Conservation (phyloP, 352 stramenopile species). For the Phytopythium kandeliae region DNA sequence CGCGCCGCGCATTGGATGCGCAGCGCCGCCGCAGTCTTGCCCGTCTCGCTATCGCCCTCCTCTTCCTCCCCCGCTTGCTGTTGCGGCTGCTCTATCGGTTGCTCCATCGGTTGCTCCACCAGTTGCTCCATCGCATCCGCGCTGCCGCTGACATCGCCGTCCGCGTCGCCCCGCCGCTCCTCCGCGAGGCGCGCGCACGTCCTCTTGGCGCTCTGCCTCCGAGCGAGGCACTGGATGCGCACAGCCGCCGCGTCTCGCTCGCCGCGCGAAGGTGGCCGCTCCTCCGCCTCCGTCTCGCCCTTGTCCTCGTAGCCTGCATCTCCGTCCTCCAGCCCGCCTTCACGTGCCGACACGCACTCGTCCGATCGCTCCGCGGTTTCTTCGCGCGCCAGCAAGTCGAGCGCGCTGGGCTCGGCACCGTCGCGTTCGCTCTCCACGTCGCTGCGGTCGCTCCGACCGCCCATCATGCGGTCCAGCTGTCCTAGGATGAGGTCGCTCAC, state of each 20-base stretch:
- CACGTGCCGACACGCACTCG: too few relatives aligned
- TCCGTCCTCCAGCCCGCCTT: not conserved
- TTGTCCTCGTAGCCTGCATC: slow-evolving; percentile 1
- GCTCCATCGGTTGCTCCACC: too few relatives aligned
- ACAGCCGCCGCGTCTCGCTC: slow-evolving; percentile 13
- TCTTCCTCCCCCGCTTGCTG: not conserved
- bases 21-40: slow-evolving; percentile 21
- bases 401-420: not conserved
- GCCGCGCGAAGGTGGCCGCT: too few relatives aligned
- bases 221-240: slow-evolving; percentile 32
- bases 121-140: not conserved
- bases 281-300: too few relatives aligned
- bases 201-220: slow-evolving; percentile 22
- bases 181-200: slow-evolving; percentile 7
- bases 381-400: slow-evolving; percentile 1
- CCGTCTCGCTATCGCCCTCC: not conserved
- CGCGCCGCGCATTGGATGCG: slow-evolving; percentile 55
- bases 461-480: slow-evolving; percentile 56
- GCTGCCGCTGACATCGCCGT: not conserved
- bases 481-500: slow-evolving; percentile 60
- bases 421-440: not conserved
- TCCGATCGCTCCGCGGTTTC: not conserved
- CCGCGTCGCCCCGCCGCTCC: not conserved
- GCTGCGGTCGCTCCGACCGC: slow-evolving; percentile 1
- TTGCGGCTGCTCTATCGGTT: not conserved